These are phyloP conservation scores for Trichoderma atroviride DNA, from an alignment of 2,329 filamentous ascomycete species.

Conservation along the genomic window DNA sequence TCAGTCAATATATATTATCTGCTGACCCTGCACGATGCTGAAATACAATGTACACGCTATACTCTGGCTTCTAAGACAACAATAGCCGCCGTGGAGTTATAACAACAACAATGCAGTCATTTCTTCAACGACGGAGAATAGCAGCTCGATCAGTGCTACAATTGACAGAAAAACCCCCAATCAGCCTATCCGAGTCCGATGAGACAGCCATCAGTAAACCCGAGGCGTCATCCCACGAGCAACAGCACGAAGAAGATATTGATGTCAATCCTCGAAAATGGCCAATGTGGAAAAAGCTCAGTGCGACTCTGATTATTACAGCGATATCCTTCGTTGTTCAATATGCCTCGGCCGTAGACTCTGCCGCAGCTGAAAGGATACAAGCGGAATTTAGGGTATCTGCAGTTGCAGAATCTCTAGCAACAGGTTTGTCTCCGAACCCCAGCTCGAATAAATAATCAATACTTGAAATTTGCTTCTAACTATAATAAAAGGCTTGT, in stretches of 20 bases:
- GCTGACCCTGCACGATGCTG: not conserved
- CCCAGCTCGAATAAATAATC: not conserved
- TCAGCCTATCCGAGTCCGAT: not conserved
- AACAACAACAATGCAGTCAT: not conserved
- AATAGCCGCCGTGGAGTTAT: not conserved
- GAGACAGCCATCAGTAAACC: not conserved
- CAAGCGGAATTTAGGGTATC: not conserved
- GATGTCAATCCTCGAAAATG: not conserved
- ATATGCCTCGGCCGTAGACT: slow-evolving; percentile 1
- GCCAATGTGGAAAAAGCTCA: not conserved
- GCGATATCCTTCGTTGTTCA: not conserved
- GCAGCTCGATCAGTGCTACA: not conserved
- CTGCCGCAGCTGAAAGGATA: not conserved
- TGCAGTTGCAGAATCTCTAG: not conserved
- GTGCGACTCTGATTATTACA: not conserved
- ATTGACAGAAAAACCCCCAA: not conserved
- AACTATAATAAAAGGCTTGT: not conserved
- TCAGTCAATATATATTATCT: not conserved
- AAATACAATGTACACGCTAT: not conserved
- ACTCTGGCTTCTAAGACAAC: not conserved
- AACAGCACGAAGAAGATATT: not conserved
- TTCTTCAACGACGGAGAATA: not conserved
- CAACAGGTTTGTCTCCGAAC: not conserved
- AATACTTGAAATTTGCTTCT: not conserved
- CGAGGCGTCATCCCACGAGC: not conserved